Evolutionary conservation across 345 rosid genomes (phyloP).

Genomic region (Triadica sebifera): DNA sequence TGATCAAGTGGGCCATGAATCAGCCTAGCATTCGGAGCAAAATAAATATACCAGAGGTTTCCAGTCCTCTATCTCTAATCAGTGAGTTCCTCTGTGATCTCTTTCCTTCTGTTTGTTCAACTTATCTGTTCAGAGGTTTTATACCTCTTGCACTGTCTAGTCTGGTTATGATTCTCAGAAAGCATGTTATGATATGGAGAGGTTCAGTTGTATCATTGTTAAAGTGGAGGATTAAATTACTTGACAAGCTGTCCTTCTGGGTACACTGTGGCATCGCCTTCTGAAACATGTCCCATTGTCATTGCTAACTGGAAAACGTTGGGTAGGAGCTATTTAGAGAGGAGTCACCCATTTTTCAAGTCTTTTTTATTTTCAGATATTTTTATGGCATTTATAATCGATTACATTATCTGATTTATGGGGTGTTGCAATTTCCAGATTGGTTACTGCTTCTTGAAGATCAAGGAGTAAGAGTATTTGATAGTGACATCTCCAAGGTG

Average conservation of each 20-base stretch:
- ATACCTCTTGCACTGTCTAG: slow-evolving; percentile 13
- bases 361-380: neutral
- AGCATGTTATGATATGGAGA: slow-evolving; percentile 22
- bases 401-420: neutral
- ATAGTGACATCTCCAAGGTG: slow-evolving; percentile 39
- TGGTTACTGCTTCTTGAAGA: slow-evolving; percentile 62
- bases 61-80: slow-evolving; percentile 50
- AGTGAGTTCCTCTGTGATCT: slow-evolving; percentile 48
- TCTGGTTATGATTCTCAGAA: slow-evolving; percentile 27
- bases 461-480: slow-evolving; percentile 57
- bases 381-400: neutral
- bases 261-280: slow-evolving; percentile 14
- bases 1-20: slow-evolving; percentile 54
- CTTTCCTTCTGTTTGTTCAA: slow-evolving; percentile 11
- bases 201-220: slow-evolving; percentile 16
- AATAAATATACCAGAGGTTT: slow-evolving; percentile 34
- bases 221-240: slow-evolving; percentile 24
- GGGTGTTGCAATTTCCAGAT: slow-evolving; percentile 39
- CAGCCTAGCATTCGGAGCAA: slow-evolving; percentile 42
- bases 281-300: slow-evolving; percentile 11
- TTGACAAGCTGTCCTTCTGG: slow-evolving; percentile 23
- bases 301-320: slow-evolving; percentile 18
- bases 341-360: slow-evolving; percentile 6
- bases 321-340: slow-evolving; percentile 15
- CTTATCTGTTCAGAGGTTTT: slow-evolving; percentile 8